Evolutionary conservation across 495 filamentous ascomycete species (phyloP).

Genomic region (Friedmanniomyces endolithicus): DNA sequence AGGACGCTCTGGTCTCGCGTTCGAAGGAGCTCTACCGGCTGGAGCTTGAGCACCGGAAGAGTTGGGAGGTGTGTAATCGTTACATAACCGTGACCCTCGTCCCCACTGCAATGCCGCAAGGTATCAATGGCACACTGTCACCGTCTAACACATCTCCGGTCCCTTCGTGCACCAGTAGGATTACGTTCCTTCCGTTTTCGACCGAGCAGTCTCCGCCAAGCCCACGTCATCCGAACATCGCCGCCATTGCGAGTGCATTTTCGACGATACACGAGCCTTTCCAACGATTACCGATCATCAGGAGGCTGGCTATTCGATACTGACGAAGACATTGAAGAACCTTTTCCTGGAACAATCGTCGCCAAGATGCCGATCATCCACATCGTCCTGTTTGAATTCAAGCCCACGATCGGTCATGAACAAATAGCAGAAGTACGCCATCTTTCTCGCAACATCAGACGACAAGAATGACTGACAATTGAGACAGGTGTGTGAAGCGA

Average conservation of each 20-base stretch:
- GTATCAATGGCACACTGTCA: not conserved
- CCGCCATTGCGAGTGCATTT: not conserved
- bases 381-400: conserved; percentile 52
- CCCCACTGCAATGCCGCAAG: not conserved
- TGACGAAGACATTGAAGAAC: not conserved
- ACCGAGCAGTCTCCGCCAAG: not conserved
- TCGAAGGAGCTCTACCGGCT: not conserved
- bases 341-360: not conserved
- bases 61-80: not conserved
- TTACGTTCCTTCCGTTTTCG: not conserved
- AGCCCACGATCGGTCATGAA: conserved; percentile 31
- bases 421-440: conserved; percentile 40
- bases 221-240: not conserved
- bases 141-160: not conserved
- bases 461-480: not conserved
- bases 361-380: conserved; percentile 43
- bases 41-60: not conserved
- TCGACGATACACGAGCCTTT: not conserved
- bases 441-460: not conserved
- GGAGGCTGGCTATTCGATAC: conserved; percentile 2
- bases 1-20: not conserved
- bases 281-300: not conserved
- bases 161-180: not conserved
- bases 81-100: not conserved
- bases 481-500: conserved; percentile 30